Conservation (phyloP, 495 filamentous ascomycete genomes). For the Penicillium nucicola region DNA sequence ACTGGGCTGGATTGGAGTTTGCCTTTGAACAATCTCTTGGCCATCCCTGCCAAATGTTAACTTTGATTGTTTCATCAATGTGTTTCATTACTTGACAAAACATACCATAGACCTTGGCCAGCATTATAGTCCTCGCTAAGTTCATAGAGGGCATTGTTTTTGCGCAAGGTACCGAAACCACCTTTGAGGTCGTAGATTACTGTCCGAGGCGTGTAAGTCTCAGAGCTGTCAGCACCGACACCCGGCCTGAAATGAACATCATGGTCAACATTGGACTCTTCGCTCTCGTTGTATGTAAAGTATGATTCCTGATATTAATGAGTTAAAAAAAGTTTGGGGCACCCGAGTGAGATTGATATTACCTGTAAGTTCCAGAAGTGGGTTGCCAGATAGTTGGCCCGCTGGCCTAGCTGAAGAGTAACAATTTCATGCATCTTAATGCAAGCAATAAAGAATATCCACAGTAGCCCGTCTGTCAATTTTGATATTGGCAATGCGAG, state of each 20-base stretch:
- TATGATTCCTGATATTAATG: constrained; percentile 71
- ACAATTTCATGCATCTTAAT: constrained; percentile 87
- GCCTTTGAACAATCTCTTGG: constrained; percentile 61
- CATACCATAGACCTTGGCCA: constrained; percentile 60
- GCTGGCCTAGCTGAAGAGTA: constrained; percentile 88
- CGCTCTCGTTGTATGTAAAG: constrained; percentile 77
- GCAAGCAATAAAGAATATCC: background rate
- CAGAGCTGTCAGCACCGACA: constrained; percentile 70
- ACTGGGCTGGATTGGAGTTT: constrained; percentile 61
- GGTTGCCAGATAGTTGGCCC: constrained; percentile 90
- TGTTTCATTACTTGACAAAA: background rate
- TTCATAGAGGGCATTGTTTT: constrained; percentile 88
- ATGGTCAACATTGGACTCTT: constrained; percentile 76
- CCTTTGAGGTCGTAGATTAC: constrained; percentile 94
- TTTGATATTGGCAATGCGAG: constrained; percentile 3
- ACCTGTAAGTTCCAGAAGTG: constrained; percentile 98
- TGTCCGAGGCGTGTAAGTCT: constrained; percentile 89
- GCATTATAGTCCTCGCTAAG: constrained; percentile 49
- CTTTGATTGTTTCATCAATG: background rate
- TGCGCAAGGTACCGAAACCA: constrained; percentile 82
- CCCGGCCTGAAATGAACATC: constrained; percentile 89
- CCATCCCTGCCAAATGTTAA: constrained; percentile 59
- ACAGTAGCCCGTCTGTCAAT: constrained; percentile 1
- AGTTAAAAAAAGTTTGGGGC: constrained; percentile 14
- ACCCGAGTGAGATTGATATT: constrained; percentile 3